Base-by-base conservation (phyloP, 2,329 filamentous ascomycete genomes). In the Trichoderma atroviride region DNA sequence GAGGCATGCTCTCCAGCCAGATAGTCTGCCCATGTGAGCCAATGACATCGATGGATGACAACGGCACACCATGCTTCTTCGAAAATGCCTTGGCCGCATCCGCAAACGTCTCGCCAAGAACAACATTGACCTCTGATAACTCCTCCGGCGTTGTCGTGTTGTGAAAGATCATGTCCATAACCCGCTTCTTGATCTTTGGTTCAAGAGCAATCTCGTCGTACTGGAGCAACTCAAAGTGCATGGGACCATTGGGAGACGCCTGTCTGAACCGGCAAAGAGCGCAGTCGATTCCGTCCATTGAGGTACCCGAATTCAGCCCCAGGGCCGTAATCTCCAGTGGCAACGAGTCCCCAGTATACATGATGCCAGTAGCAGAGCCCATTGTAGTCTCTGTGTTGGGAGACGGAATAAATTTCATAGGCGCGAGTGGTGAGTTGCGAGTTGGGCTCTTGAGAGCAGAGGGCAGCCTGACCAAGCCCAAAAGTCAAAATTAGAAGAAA, bases 21-120 rank as follows among this genome's bases (percentile, higher is more conserved):
- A 87, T 86, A 11, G 86, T 88, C 76, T 88, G 86, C 16, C 86
- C 86, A 72, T 89, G 86, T 3, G 85, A 87, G 29, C 86, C 86
- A 47, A 89, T 81, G 27, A 81, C 81, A 71, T 89, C 86, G 70
- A 89, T 83, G 9, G 79, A 79, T 19, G 78, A 75, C 24, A 83
- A 76, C 13, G 81, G 73, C 53, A 87, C 76, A 27, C 77, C 72
- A 58, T 85, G 75, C 59, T 82, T 79, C 22, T 78, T 73, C 73
- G 81, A 84, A 73, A 89, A 89, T 33, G 81, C 74, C 43, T 82
- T 79, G 52, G 83, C 85, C 0, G 86, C 85, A 0, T 78, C 77
- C 1, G 87, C 84, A 74, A 89, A 88, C 9, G 84, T 83, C 74
- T 87, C 83, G 10, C 87, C 87, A 5, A 89, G 80, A 29, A 85